These are phyloP conservation scores for Penicillium soppii DNA, from an alignment of 495 filamentous ascomycete genomes.

Conservation along the genomic window DNA sequence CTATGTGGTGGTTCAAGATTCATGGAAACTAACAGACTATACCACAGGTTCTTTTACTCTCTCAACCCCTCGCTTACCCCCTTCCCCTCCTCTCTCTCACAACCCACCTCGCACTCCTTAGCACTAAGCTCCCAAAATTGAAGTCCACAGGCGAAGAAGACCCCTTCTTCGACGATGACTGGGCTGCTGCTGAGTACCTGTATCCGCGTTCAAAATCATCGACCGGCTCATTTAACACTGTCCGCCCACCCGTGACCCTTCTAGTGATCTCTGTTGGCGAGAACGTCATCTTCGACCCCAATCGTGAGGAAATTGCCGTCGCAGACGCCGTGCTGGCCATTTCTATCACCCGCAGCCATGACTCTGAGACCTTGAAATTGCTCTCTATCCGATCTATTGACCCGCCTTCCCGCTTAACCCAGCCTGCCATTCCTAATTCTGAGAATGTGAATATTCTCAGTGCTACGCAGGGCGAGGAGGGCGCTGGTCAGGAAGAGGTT, in stretches of 20 bases:
- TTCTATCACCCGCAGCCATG: slow-evolving; percentile 52
- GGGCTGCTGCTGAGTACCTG: slow-evolving; percentile 75
- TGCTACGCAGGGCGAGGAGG: slow-evolving; percentile 29
- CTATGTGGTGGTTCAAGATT: too few species aligned
- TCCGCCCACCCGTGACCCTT: slow-evolving; percentile 77
- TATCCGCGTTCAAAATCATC: slow-evolving; percentile 54
- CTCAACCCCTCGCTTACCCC: slow-evolving; percentile 85
- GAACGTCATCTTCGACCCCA: slow-evolving; percentile 93
- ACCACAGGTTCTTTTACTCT: slow-evolving; percentile 83
- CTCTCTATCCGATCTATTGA: slow-evolving; percentile 68
- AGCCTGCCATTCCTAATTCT: slow-evolving; percentile 66
- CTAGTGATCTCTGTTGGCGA: slow-evolving; percentile 83
- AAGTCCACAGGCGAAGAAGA: slow-evolving; percentile 89
- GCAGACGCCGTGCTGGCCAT: slow-evolving; percentile 85
- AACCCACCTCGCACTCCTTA: slow-evolving; percentile 91
- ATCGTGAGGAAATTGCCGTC: slow-evolving; percentile 84
- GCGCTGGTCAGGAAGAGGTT: slow-evolving; percentile 51
- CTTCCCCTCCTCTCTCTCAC: slow-evolving; percentile 89
- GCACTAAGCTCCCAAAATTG: slow-evolving; percentile 77
- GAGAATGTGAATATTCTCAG: slow-evolving; percentile 63
- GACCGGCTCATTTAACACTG: slow-evolving; percentile 20
- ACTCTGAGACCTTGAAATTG: slow-evolving; percentile 42
- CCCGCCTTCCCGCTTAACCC: slow-evolving; percentile 67
- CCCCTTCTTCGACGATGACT: slow-evolving; percentile 97
- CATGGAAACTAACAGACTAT: not conserved